Evolutionary conservation across 2,329 filamentous ascomycete species (phyloP).

Genomic region (Cladophialophora psammophila): DNA sequence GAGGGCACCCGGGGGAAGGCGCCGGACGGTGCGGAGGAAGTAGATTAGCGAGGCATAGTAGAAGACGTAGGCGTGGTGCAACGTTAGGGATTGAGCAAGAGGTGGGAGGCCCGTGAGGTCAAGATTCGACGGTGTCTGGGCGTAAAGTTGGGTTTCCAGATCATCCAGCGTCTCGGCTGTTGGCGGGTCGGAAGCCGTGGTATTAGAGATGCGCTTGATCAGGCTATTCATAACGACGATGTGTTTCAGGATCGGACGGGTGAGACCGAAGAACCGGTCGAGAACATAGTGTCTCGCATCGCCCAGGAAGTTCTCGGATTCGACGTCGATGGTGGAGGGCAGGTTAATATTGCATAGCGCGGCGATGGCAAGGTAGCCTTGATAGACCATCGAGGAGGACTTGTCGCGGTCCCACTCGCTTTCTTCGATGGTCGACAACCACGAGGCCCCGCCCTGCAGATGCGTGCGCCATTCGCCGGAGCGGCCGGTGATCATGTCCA

Average conservation of each 20-base stretch:
- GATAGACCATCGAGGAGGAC: slow-evolving; percentile 38
- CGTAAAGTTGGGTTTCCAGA: slow-evolving; percentile 45
- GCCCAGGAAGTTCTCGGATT: slow-evolving; percentile 37
- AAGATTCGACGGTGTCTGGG: slow-evolving; percentile 38
- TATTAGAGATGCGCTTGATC: slow-evolving; percentile 38
- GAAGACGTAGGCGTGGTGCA: slow-evolving; percentile 43
- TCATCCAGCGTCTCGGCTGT: slow-evolving; percentile 41
- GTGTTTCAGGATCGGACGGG: slow-evolving; percentile 41
- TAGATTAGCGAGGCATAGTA: slow-evolving; percentile 49
- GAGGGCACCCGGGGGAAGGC: slow-evolving; percentile 34
- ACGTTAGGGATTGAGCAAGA: slow-evolving; percentile 38
- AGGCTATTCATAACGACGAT: slow-evolving; percentile 42
- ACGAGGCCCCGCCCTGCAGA: slow-evolving; percentile 41
- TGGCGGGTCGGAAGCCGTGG: slow-evolving; percentile 15
- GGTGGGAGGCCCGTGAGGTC: slow-evolving; percentile 39
- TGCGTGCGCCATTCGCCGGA: slow-evolving; percentile 42
- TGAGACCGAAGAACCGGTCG: slow-evolving; percentile 44
- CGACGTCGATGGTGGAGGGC: slow-evolving; percentile 38
- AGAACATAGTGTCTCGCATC: slow-evolving; percentile 40
- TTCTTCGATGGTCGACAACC: slow-evolving; percentile 30
- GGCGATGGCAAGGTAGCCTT: slow-evolving; percentile 44
- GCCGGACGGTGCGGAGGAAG: slow-evolving; percentile 47
- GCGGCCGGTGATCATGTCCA: slow-evolving; percentile 38
- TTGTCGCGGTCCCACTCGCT: slow-evolving; percentile 31
- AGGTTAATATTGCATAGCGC: slow-evolving; percentile 43